Conservation (phyloP, 257 asterid genomes). For the Solanum bulbocastanum region DNA sequence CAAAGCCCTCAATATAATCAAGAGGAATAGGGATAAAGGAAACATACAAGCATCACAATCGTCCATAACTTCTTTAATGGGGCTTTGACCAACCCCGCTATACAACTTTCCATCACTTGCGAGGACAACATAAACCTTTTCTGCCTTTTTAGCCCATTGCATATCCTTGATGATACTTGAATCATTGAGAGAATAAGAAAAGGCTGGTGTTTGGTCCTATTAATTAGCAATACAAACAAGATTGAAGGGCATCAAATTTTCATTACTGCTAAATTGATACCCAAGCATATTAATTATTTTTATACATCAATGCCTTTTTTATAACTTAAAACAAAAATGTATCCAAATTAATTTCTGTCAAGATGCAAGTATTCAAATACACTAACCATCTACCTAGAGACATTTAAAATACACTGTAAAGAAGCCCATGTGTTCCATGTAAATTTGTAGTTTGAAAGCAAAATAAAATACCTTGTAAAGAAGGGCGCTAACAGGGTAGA, state of each 20-base stretch:
- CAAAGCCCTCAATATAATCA: neutral
- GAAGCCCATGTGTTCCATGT: neutral
- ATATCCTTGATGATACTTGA: conserved; percentile 52
- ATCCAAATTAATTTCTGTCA: neutral
- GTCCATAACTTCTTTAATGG: conserved; percentile 37
- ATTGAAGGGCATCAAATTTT: neutral
- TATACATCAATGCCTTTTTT: neutral
- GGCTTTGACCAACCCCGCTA: conserved; percentile 65
- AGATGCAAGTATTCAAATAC: neutral
- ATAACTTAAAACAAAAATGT: neutral
- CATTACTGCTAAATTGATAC: neutral
- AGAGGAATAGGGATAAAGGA: neutral
- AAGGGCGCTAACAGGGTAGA: conserved; percentile 74
- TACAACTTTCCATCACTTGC: conserved; percentile 52
- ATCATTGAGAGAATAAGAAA: conserved; percentile 54
- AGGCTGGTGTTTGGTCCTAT: conserved; percentile 72
- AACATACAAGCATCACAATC: conserved; percentile 71
- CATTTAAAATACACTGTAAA: neutral
- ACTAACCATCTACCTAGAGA: neutral
- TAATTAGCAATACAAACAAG: conserved; percentile 4
- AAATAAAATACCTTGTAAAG: conserved; percentile 46
- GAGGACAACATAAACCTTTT: conserved; percentile 53
- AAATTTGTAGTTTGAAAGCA: neutral
- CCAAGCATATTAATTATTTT: neutral
- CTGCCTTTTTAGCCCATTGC: conserved; percentile 52